Evolutionary conservation across 306 rosid species (phyloP), one percentile per base, ranked within the genome.

Genomic region (Begonia fuchsioides): DNA sequence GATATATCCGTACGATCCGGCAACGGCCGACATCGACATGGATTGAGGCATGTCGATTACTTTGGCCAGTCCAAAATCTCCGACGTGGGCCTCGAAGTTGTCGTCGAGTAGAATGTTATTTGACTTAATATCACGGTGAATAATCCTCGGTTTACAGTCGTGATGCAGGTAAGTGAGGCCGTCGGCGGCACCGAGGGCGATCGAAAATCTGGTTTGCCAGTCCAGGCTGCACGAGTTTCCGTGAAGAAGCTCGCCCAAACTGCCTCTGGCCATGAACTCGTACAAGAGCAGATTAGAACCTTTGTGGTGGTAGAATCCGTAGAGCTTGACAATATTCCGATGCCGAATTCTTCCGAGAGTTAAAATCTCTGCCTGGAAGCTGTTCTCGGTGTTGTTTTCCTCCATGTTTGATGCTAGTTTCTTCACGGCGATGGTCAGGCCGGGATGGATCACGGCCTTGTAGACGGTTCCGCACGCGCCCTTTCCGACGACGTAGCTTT

Each of bases 1-100:
- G 55, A 86, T 79, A 41, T 86, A 86, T 2, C 96, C 96, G 58
- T 86, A 86, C n/a, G 96, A 86, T 52, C 96, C 96, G 10, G 96
- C 96, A 57, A 86, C 83, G 7, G 81, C 92, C 41, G 96, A 79
- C 83, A 82, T 71, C 8, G 94, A 76, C 53, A 77, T 82, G 10
- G 86, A 72, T 47, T 72, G 88, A 15, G 96, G 84, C 96, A 82
- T 63, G 84, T 86, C 83, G 49, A 82, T 75, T 52, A 86, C 81
- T 69, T 82, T 86, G 17, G 96, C 92, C 76, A 86, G 73, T 50
- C 96, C 96, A 50, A 86, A 86, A 59, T 86, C 96, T 49, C 96
- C 96, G 50, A 86, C 96, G 60, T 76, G 94, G 7, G 94, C 81
- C 73, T 77, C 90, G 60, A 76, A 79, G 39, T 71, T 74, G 10